phyloP scores from a whole-genome alignment of 2,329 filamentous ascomycete species.

The Juglanconis sp. region DNA sequence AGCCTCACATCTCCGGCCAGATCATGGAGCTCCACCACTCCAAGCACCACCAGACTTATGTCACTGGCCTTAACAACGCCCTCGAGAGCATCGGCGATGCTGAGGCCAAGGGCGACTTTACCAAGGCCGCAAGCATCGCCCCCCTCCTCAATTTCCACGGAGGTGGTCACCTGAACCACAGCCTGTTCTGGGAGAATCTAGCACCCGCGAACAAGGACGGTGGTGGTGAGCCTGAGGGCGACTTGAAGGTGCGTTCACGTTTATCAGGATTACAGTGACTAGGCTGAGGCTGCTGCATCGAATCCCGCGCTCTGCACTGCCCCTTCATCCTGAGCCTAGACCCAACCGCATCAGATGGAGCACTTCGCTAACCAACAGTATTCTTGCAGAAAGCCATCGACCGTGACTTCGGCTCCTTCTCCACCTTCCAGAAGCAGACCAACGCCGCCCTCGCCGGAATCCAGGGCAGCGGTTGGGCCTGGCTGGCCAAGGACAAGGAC shows the following conservation, averaged over 20 bases:
- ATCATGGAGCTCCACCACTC: conserved; percentile 81
- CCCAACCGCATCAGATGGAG: background rate
- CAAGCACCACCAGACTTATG: conserved; percentile 78
- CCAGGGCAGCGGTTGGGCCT: conserved; percentile 87
- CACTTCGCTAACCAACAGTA: background rate
- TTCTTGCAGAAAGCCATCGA: conserved; percentile 53
- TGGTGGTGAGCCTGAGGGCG: conserved; percentile 58
- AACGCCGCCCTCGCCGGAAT: conserved; percentile 68
- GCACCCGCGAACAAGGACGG: conserved; percentile 61
- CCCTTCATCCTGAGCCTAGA: background rate
- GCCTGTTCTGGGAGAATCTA: conserved; percentile 87
- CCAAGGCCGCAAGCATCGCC: conserved; percentile 47
- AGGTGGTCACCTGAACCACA: conserved; percentile 91
- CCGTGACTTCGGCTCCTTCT: conserved; percentile 64
- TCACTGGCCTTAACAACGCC: conserved; percentile 70
- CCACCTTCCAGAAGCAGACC: conserved; percentile 63
- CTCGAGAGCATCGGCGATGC: conserved; percentile 60
- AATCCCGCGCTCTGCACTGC: no score
- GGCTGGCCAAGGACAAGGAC: conserved; percentile 72
- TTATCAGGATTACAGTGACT: background rate
- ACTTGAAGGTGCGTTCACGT: conserved; percentile 50
- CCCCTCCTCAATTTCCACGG: conserved; percentile 77
- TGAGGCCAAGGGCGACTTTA: conserved; percentile 57
- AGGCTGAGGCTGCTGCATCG: background rate
- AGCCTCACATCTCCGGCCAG: conserved; percentile 72